These are phyloP conservation scores for Alloascoidea hylecoeti DNA, from an alignment of 805 yeast species.

Conservation along the genomic window DNA sequence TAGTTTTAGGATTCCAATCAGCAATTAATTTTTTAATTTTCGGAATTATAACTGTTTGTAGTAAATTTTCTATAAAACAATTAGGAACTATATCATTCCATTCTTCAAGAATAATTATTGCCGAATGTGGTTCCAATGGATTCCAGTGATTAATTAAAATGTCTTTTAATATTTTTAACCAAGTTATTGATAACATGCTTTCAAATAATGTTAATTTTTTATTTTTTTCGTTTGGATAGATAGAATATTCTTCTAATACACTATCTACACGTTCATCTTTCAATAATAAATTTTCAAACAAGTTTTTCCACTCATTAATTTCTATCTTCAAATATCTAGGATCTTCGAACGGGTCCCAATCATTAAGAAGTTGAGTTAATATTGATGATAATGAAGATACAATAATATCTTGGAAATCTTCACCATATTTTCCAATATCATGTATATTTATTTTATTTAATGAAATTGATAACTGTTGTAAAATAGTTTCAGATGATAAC, in stretches of 20 bases:
- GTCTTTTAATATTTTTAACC: conserved; percentile 20
- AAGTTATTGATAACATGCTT: conserved; percentile 18
- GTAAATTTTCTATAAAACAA: conserved; percentile 15
- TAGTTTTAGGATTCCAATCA: conserved; percentile 20
- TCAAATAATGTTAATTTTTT: conserved; percentile 14
- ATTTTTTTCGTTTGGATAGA: conserved; percentile 2
- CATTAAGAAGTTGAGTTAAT: conserved; percentile 9
- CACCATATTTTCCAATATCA: conserved; percentile 3
- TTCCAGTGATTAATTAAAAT: conserved; percentile 22
- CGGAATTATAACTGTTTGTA: conserved; percentile 21
- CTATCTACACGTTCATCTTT: neutral
- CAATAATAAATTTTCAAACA: conserved; percentile 5
- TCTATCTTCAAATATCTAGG: conserved; percentile 16
- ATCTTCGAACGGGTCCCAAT: conserved; percentile 25
- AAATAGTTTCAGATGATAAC: conserved; percentile 10
- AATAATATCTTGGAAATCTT: conserved; percentile 8
- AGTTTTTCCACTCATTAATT: conserved; percentile 15
- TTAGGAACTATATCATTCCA: conserved; percentile 25
- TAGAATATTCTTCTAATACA: conserved; percentile 1
- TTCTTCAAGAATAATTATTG: conserved; percentile 22
- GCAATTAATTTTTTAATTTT: conserved; percentile 19
- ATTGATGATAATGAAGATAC: conserved; percentile 12
- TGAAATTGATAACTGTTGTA: conserved; percentile 12
- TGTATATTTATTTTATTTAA: too few relatives aligned
- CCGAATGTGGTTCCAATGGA: conserved; percentile 22